Conservation (phyloP, 1,284 basidiomycete genomes). For the Microbotryum intermedium region DNA sequence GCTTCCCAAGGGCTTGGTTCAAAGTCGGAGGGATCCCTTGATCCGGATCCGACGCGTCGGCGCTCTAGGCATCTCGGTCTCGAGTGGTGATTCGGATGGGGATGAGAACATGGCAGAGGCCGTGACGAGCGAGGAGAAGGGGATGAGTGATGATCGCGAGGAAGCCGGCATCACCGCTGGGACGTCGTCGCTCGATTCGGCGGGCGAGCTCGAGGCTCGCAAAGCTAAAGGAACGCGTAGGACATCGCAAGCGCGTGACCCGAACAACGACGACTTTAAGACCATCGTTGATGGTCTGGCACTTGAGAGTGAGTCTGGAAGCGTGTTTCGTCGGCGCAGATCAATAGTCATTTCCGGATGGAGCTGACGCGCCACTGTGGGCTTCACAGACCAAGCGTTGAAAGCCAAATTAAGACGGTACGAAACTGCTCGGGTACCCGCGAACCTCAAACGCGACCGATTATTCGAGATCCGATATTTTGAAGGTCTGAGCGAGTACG, state of each 20-base stretch:
- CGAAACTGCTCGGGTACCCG: conserved; percentile 14
- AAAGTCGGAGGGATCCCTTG: not conserved
- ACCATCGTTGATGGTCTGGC: conserved; percentile 25
- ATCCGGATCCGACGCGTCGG: conserved; percentile 19
- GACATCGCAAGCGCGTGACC: not conserved
- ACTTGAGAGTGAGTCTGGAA: conserved; percentile 19
- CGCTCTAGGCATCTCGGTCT: conserved; percentile 25
- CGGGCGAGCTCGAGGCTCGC: not conserved
- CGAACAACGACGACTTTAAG: conserved; percentile 3
- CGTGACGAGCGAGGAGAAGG: not conserved
- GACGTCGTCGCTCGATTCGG: too few relatives aligned
- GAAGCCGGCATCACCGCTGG: conserved; percentile 4
- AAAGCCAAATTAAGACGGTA: conserved; percentile 19
- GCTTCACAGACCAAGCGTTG: conserved; percentile 16
- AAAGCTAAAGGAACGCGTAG: not conserved
- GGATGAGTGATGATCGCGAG: conserved; percentile 9
- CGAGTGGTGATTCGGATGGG: not conserved
- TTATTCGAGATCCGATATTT: conserved; percentile 27
- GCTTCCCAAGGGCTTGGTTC: too few relatives aligned
- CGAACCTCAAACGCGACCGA: conserved; percentile 18
- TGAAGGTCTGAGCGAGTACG: conserved; percentile 5
- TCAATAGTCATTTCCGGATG: not conserved
- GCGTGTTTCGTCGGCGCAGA: not conserved
- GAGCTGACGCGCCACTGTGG: not conserved
- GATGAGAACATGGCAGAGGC: not conserved